phyloP scores from a whole-genome alignment of 805 yeast species.

The Kazachstania kunashirensis region DNA sequence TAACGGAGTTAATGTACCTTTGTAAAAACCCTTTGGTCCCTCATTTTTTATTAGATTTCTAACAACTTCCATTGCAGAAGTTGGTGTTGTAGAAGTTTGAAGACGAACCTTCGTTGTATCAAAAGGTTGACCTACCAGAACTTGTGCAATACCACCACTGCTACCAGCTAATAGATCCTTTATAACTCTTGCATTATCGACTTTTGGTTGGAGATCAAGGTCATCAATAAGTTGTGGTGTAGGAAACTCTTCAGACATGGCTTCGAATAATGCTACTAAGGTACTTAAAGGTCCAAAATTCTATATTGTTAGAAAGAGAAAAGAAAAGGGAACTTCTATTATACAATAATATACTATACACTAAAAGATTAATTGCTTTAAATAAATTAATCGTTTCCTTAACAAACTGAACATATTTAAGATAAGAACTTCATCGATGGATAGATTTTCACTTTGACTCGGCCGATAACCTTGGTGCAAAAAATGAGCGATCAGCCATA shows the following conservation, averaged over 20 bases:
- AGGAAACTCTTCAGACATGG: conserved; percentile 29
- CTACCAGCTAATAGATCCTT: conserved; percentile 89
- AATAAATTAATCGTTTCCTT: neutral
- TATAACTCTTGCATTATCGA: conserved; percentile 19
- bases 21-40: conserved; percentile 79
- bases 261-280: neutral
- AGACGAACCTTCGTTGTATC: conserved; percentile 90
- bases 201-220: conserved; percentile 12
- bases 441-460: neutral
- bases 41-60: conserved; percentile 62
- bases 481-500: neutral
- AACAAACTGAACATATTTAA: neutral
- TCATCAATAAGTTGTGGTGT: conserved; percentile 29
- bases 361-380: too few species aligned
- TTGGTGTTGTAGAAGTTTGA: conserved; percentile 77
- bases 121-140: conserved; percentile 90
- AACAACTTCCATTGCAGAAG: conserved; percentile 63
- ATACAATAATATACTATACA: too few species aligned
- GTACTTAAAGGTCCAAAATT: neutral
- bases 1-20: conserved; percentile 89
- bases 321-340: neutral
- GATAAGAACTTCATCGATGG: neutral
- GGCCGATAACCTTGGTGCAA: neutral
- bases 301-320: neutral
- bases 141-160: conserved; percentile 92